Evolutionary conservation across 495 filamentous ascomycete genomes (phyloP).

Genomic region (Parmelia sp.): DNA sequence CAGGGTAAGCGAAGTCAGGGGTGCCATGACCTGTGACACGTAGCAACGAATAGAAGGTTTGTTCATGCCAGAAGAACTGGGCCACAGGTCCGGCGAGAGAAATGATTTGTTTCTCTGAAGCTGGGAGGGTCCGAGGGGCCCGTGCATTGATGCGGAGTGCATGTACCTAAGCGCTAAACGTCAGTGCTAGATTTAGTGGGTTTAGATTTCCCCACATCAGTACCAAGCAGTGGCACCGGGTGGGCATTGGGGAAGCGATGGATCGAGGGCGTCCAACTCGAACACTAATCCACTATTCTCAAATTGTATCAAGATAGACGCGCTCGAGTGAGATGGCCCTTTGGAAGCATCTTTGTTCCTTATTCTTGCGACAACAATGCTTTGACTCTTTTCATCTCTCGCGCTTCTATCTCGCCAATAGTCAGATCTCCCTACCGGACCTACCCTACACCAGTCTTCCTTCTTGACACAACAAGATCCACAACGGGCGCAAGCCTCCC

Average conservation of each 20-base stretch:
- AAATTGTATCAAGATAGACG: slow-evolving; percentile 17
- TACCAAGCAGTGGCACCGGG: neutral
- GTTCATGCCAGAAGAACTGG: too few relatives aligned
- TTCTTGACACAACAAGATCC: slow-evolving; percentile 1
- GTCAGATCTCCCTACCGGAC: slow-evolving; percentile 8
- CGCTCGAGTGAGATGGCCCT: slow-evolving; percentile 21
- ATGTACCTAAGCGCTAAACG: slow-evolving; percentile 4
- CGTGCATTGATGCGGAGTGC: slow-evolving; percentile 1
- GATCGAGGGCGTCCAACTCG: slow-evolving; percentile 5
- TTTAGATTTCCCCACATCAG: slow-evolving; percentile 4
- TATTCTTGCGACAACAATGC: slow-evolving; percentile 18
- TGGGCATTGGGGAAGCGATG: slow-evolving; percentile 3
- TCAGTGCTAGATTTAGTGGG: slow-evolving; percentile 6
- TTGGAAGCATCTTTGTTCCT: slow-evolving; percentile 5
- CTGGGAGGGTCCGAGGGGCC: slow-evolving; percentile 3
- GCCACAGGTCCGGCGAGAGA: too few relatives aligned
- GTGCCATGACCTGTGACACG: too few relatives aligned
- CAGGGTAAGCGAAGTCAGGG: too few relatives aligned
- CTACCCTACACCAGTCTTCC: neutral
- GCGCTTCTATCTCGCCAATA: slow-evolving; percentile 10
- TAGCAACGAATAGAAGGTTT: too few relatives aligned
- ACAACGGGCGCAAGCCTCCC: slow-evolving; percentile 9
- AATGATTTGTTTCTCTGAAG: too few relatives aligned
- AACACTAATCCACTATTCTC: slow-evolving; percentile 11
- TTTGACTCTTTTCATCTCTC: slow-evolving; percentile 16